Conservation (phyloP, 1,139 yeast species). For the Groenewaldozyma sp. region DNA sequence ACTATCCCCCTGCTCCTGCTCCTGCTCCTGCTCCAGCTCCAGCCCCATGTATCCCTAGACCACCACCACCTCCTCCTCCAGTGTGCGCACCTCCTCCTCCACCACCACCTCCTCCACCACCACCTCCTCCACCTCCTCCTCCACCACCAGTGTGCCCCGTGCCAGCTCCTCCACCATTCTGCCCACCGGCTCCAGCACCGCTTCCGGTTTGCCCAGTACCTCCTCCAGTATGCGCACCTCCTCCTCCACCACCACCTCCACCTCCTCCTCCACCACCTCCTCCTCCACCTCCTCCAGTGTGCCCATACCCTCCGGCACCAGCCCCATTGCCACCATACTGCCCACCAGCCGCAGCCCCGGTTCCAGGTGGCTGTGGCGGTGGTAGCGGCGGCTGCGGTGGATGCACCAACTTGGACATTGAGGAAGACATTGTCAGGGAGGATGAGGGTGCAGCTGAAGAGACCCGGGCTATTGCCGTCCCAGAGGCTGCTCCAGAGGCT, state of each 20-base stretch:
- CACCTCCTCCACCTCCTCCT: conserved; percentile 8
- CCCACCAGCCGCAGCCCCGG: conserved; percentile 6
- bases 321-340: conserved; percentile 6
- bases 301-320: conserved; percentile 7
- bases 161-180: conserved; percentile 9
- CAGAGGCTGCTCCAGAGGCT: conserved; percentile 5
- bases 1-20: conserved; percentile 2
- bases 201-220: conserved; percentile 10
- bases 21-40: conserved; percentile 5
- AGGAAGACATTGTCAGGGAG: not conserved
- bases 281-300: conserved; percentile 9
- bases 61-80: conserved; percentile 6
- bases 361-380: not conserved
- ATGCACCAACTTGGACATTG: conserved; percentile 2
- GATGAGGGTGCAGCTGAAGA: conserved; percentile 7
- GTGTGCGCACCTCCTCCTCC: too few species aligned
- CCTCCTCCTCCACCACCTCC: conserved; percentile 10
- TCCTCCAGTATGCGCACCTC: conserved; percentile 9
- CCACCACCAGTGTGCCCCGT: conserved; percentile 7
- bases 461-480: too few species aligned
- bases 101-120: conserved; percentile 8
- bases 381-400: conserved; percentile 3
- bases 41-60: conserved; percentile 7
- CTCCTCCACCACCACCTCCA: conserved; percentile 10
- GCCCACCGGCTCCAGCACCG: conserved; percentile 7